These are phyloP conservation scores for Cystobasidiopsis lactophilus DNA, from an alignment of 768 basidiomycete species.

Conservation along the genomic window DNA sequence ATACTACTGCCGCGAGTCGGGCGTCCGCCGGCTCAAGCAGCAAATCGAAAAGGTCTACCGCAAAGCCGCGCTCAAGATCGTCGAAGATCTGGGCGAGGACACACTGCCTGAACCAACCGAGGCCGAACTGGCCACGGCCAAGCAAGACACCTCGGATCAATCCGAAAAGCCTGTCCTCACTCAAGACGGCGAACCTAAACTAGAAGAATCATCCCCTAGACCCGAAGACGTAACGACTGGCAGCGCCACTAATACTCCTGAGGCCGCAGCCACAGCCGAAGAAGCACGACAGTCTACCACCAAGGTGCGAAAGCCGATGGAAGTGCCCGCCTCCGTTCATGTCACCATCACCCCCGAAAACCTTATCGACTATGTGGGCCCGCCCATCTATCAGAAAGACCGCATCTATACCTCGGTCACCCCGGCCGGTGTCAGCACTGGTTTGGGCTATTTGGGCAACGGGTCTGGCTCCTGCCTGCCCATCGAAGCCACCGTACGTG, in stretches of 20 bases:
- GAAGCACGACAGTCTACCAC: slow-evolving; percentile 41
- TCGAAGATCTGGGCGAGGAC: slow-evolving; percentile 71
- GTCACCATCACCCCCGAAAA: slow-evolving; percentile 66
- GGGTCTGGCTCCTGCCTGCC: slow-evolving; percentile 95
- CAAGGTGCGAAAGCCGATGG: slow-evolving; percentile 51
- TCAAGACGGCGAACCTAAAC: slow-evolving; percentile 3
- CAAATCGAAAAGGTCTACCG: slow-evolving; percentile 98
- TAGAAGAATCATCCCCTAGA: neutral
- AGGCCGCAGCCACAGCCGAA: slow-evolving; percentile 2
- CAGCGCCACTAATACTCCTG: slow-evolving; percentile 12
- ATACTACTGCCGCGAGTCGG: slow-evolving; percentile 92
- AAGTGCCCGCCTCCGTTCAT: slow-evolving; percentile 54
- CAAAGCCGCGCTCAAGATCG: slow-evolving; percentile 79
- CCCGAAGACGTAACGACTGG: slow-evolving; percentile 7
- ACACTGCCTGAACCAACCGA: slow-evolving; percentile 34
- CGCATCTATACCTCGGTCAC: slow-evolving; percentile 59
- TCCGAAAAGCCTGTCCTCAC: slow-evolving; percentile 11
- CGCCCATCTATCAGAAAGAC: slow-evolving; percentile 85
- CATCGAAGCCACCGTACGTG: slow-evolving; percentile 50
- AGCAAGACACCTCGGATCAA: slow-evolving; percentile 20
- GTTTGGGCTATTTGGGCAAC: slow-evolving; percentile 86
- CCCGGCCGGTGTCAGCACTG: slow-evolving; percentile 82
- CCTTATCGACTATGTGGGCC: slow-evolving; percentile 88
- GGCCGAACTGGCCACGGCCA: slow-evolving; percentile 22
- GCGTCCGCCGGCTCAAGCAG: slow-evolving; percentile 91